Conservation (phyloP, 352 stramenopile species). For the Globisporangium ultimum region DNA sequence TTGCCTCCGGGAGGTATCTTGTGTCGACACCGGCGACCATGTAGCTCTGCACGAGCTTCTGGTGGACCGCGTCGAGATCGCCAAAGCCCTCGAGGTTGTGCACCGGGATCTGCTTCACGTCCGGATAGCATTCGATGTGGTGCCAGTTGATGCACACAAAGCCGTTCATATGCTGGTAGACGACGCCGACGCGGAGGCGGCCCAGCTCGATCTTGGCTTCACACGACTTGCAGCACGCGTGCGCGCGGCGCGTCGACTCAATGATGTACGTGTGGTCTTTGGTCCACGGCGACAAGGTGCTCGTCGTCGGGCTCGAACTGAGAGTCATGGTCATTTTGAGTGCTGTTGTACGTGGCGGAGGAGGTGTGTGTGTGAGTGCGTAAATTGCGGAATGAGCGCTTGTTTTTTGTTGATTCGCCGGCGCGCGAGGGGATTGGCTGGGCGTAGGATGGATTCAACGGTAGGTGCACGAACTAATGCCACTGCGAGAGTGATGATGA, state of each 20-base stretch:
- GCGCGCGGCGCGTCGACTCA: constrained; percentile 59
- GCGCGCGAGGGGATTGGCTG: background rate
- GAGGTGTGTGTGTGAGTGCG: background rate
- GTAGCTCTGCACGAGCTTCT: constrained; percentile 54
- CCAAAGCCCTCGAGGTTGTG: constrained; percentile 62
- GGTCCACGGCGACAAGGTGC: constrained; percentile 52
- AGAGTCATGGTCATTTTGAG: constrained; percentile 3
- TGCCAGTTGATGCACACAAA: constrained; percentile 87
- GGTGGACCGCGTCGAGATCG: constrained; percentile 52
- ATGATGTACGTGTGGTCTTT: constrained; percentile 82
- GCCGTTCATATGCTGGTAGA: constrained; percentile 79
- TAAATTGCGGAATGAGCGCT: constrained; percentile 16
- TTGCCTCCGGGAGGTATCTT: constrained; percentile 21
- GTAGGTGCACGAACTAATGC: too few species aligned
- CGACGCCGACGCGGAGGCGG: constrained; percentile 68
- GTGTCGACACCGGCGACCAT: constrained; percentile 19
- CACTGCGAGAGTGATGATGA: too few species aligned
- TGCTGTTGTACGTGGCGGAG: background rate
- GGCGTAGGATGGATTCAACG: background rate
- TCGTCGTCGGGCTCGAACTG: constrained; percentile 26
- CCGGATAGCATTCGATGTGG: constrained; percentile 76
- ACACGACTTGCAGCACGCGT: constrained; percentile 77
- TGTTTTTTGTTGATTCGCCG: constrained; percentile 1
- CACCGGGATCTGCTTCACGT: constrained; percentile 54
- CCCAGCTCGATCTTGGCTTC: constrained; percentile 60